A percentile compares a stretch with the other conserved stretches of the same genome.
These are phyloP conservation scores for Tricholomella constricta DNA, from an alignment of 768 basidiomycete genomes.

Conservation along the genomic window DNA sequence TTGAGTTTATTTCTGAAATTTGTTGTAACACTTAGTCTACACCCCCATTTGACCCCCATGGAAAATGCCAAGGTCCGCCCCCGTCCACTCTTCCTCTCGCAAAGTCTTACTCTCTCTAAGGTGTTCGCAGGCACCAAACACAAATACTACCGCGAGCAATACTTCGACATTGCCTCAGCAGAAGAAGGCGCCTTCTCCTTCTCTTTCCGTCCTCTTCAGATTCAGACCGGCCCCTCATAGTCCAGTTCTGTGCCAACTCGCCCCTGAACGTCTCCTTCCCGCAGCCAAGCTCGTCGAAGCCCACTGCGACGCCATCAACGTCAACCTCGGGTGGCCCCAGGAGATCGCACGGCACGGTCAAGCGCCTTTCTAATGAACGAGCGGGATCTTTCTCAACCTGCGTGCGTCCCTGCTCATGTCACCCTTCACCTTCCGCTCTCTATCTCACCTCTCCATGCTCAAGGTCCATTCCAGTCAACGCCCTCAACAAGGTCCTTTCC, in stretches of 20 bases:
- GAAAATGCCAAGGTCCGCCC: constrained; percentile 82
- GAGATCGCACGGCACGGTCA: constrained; percentile 87
- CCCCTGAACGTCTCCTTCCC: constrained; percentile 69
- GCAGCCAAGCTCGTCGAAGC: constrained; percentile 78
- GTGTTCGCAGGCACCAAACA: constrained; percentile 60
- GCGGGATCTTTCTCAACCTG: constrained; percentile 84
- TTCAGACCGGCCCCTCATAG: constrained; percentile 80
- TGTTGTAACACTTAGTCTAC: constrained; percentile 68
- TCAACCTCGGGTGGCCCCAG: constrained; percentile 95
- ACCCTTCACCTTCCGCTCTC: background rate
- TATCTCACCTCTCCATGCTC: background rate
- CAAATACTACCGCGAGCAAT: constrained; percentile 57
- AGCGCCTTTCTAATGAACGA: constrained; percentile 94
- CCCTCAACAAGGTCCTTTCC: constrained; percentile 76
- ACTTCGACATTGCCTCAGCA: constrained; percentile 67
- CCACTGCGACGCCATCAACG: constrained; percentile 90
- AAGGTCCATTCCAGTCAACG: constrained; percentile 64
- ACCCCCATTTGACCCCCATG: too few species aligned
- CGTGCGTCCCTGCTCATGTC: too few species aligned
- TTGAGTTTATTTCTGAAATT: background rate
- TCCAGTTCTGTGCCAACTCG: constrained; percentile 96
- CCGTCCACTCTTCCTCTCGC: background rate
- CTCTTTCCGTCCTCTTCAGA: constrained; percentile 9
- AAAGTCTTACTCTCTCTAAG: constrained; percentile 32
- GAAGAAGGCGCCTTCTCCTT: constrained; percentile 77